These are phyloP conservation scores for Vinca major DNA, from an alignment of 305 asterid species.

Conservation along the genomic window DNA sequence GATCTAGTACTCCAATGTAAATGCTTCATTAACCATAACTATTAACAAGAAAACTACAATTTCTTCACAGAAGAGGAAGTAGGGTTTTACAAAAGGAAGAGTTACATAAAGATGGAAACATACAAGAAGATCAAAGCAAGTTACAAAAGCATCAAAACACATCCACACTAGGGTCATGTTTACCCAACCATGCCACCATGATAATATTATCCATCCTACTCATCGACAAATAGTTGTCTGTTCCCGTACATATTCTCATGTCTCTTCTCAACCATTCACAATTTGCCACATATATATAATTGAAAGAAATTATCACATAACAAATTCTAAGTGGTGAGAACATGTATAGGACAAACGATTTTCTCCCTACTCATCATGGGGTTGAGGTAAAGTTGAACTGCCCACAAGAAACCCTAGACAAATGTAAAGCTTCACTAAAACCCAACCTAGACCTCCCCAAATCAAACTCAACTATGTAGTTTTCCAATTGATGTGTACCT, in stretches of 20 bases:
- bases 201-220: no score
- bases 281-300: no score
- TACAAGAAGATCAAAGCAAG: background rate
- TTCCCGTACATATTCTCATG: no score
- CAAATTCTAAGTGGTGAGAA: no score
- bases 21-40: no score
- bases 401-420: conserved; percentile 23
- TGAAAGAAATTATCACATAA: no score
- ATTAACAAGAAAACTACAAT: no score
- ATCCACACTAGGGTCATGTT: background rate
- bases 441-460: conserved; percentile 34
- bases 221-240: no score
- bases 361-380: background rate
- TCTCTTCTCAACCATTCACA: no score
- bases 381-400: conserved; percentile 21
- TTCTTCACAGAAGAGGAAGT: no score
- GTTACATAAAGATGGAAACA: background rate
- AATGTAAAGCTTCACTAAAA: conserved; percentile 30
- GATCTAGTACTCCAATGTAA: no score
- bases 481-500: conserved; percentile 54
- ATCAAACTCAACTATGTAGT: conserved; percentile 52
- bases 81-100: background rate
- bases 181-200: background rate
- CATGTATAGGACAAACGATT: no score
- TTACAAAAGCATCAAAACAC: background rate